A percentile compares a stretch with the other conserved stretches of the same genome.
Evolutionary conservation across 176 grass and related monocot species (phyloP).

Genomic region (bread wheat (Triticum aestivum)): DNA sequence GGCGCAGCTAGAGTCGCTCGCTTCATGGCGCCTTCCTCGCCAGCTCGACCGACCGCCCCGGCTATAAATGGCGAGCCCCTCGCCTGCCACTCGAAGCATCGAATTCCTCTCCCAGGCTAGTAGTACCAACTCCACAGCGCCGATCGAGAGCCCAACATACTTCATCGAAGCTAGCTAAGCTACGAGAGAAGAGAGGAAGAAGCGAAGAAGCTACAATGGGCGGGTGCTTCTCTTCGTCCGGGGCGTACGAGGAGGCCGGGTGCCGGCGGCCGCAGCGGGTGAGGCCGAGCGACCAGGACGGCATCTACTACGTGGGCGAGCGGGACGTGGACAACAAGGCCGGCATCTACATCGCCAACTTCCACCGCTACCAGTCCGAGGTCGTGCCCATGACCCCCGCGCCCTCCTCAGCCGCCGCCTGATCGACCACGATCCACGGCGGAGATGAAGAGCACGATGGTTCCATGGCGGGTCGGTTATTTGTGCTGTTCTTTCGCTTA

Average conservation of each 20-base stretch:
- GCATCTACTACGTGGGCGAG: constrained; percentile 36
- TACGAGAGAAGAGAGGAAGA: neutral
- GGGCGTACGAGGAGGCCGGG: neutral
- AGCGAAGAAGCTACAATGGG: constrained; percentile 23
- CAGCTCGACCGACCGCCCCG: neutral
- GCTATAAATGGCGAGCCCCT: neutral
- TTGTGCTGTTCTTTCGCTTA: neutral
- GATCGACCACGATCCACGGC: neutral
- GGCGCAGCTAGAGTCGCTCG: neutral
- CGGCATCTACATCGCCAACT: constrained; percentile 28
- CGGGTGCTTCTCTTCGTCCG: constrained; percentile 38
- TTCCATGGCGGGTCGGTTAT: neutral
- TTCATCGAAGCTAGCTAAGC: neutral
- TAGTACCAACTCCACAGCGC: neutral
- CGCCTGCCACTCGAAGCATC: neutral
- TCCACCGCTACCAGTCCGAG: constrained; percentile 40
- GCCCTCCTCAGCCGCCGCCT: neutral
- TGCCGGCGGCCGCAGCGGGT: neutral
- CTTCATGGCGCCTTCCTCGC: constrained; percentile 10
- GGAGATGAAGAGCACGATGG: too few species aligned
- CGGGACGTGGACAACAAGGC: constrained; percentile 39
- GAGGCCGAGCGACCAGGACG: constrained; percentile 52
- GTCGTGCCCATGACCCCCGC: constrained; percentile 1
- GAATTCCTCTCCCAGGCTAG: neutral
- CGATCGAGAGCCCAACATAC: neutral